Evolutionary conservation across 495 filamentous ascomycete species (phyloP), one percentile per base, ranked within the genome.

Genomic region (Trichoderma orchidacearum): DNA sequence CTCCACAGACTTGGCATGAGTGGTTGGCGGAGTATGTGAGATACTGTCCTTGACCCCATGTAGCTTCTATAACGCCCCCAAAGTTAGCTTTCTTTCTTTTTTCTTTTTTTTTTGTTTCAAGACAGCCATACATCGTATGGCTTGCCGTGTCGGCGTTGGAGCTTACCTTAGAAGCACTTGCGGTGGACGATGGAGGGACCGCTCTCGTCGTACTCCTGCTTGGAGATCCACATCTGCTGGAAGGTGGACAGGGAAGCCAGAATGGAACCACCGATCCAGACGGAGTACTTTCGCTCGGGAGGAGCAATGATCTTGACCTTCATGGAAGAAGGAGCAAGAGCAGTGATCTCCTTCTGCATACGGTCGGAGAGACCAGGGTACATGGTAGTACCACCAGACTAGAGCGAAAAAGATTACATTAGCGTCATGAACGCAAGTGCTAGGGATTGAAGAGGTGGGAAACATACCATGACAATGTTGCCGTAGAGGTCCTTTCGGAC

Each of bases 151-250:
- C 8, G 12, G 45, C 4, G 45, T 27, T 25, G 18, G 56, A 38
- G 18, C 51, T 12, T 35, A 56, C 48, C 83, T 95, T 96, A 96
- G 86, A 96, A 96, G 87, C 90, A 98, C 88, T 98, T 98, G 88
- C 93, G 91, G 85, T 98, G 93, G 64, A 98, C 93, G 71, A 98
- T 97, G 66, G 90, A 96, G 66, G 93, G 93, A 75, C 93, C 93
- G 73, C 85, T 90, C 87, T 98, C 93, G 79, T 98, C 93, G 83
- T 97, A 97, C 82, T 97, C 93, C 80, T 98, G 93, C 89, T 98
- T 98, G 62, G 93, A 98, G 85, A 98, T 97, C 93, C 93, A 98
- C 94, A 98, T 98, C 80, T 97, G 93, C 80, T 98, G 93, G 90
- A 97, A 97, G 77, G 93, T 97, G 58, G 93, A 98, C 62, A 98